Conservation (phyloP, 495 filamentous ascomycete genomes). For the Amorphotheca resinae region DNA sequence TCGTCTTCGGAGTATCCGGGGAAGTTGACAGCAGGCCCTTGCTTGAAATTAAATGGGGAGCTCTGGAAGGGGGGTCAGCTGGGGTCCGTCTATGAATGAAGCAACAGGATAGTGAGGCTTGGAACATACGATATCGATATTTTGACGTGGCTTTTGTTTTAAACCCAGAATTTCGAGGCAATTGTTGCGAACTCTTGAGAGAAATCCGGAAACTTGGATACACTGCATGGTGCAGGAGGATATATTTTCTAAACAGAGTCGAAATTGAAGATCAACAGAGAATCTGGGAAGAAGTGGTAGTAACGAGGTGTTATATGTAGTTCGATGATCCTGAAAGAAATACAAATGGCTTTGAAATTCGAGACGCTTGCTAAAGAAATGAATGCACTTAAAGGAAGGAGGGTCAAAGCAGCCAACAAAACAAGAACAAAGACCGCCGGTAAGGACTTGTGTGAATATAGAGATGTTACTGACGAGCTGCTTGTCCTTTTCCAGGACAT, state of each 20-base stretch:
- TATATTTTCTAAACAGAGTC: too few relatives aligned
- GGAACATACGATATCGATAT: conserved; percentile 11
- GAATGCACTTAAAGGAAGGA: background rate
- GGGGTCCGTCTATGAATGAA: background rate
- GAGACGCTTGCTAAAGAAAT: conserved; percentile 7
- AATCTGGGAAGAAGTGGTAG: too few relatives aligned
- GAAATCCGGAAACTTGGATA: background rate
- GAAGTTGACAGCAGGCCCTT: conserved; percentile 13
- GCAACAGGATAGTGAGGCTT: background rate
- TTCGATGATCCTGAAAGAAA: background rate
- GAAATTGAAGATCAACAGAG: too few relatives aligned
- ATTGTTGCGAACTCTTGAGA: conserved; percentile 7
- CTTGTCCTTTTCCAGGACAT: too few relatives aligned
- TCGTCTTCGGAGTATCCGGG: conserved; percentile 16
- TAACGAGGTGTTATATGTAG: too few relatives aligned
- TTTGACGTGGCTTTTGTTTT: background rate
- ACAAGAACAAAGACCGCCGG: too few relatives aligned
- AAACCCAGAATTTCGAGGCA: conserved; percentile 10
- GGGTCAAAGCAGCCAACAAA: too few relatives aligned
- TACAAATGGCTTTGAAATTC: background rate
- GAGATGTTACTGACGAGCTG: too few relatives aligned
- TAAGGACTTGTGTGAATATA: too few relatives aligned
- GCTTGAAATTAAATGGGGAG: conserved; percentile 17
- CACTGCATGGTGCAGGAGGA: background rate
- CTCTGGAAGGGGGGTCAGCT: conserved; percentile 1